Percentiles rank a stretch among this genome's conserved stretches.
These are phyloP conservation scores for Fallopia convolvulus DNA, from an alignment of 148 eudicot species.

Conservation along the genomic window DNA sequence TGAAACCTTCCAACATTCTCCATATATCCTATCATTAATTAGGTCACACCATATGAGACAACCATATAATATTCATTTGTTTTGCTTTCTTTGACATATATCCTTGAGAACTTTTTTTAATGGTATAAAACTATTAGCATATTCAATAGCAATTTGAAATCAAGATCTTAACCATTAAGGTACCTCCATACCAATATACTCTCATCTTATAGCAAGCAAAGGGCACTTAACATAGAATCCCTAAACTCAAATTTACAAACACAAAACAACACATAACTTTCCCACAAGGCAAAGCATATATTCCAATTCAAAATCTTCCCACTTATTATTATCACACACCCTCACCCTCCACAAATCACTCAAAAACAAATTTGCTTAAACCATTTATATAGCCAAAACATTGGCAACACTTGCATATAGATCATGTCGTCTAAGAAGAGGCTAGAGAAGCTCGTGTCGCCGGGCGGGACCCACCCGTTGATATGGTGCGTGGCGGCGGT, in stretches of 20 bases:
- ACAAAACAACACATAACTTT: conserved; percentile 27
- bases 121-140: too few species aligned
- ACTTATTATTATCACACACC: not conserved
- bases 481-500: conserved; percentile 57
- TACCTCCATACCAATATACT: not conserved
- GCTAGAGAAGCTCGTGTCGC: not conserved
- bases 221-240: not conserved
- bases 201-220: not conserved
- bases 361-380: not conserved
- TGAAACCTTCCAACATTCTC: too few species aligned
- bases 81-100: not conserved
- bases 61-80: not conserved
- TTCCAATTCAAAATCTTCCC: conserved; percentile 41
- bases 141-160: not conserved
- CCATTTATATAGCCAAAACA: not conserved
- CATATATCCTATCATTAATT: too few species aligned
- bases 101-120: too few species aligned
- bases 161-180: not conserved
- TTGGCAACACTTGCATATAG: not conserved
- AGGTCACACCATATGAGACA: too few species aligned
- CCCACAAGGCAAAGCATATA: conserved; percentile 60
- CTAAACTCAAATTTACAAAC: not conserved
- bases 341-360: not conserved
- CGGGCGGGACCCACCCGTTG: conserved; percentile 33
- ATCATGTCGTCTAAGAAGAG: not conserved